Percentiles rank a stretch among this genome's conserved stretches.
Evolutionary conservation across 2,329 filamentous ascomycete genomes (phyloP).

Genomic region (Sclerotinia borealis): DNA sequence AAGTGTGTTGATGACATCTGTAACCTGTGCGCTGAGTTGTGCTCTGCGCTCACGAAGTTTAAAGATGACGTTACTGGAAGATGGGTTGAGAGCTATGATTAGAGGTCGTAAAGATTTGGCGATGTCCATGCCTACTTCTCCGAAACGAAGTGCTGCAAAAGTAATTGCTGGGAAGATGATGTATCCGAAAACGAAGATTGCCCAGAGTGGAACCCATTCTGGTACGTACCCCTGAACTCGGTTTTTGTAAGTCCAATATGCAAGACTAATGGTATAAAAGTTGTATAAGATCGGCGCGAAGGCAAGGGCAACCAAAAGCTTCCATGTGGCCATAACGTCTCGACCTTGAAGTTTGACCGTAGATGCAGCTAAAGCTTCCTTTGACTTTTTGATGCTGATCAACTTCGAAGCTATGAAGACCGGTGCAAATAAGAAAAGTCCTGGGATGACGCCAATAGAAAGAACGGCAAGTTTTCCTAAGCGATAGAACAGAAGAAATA

Average conservation of each 20-base stretch:
- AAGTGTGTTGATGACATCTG: slow-evolving; percentile 87
- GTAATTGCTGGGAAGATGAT: slow-evolving; percentile 82
- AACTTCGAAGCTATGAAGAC: slow-evolving; percentile 79
- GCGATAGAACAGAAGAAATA: slow-evolving; percentile 73
- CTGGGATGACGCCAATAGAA: slow-evolving; percentile 74
- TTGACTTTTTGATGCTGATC: slow-evolving; percentile 67
- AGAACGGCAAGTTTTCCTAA: slow-evolving; percentile 70
- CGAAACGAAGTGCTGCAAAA: slow-evolving; percentile 88
- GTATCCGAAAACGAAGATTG: slow-evolving; percentile 68
- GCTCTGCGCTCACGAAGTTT: slow-evolving; percentile 68
- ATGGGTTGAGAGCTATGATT: slow-evolving; percentile 76
- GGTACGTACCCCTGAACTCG: slow-evolving; percentile 78
- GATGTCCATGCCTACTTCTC: slow-evolving; percentile 98
- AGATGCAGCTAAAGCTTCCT: slow-evolving; percentile 75
- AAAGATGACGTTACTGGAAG: slow-evolving; percentile 76
- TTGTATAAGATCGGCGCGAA: slow-evolving; percentile 78
- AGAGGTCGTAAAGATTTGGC: slow-evolving; percentile 89
- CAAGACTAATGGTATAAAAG: slow-evolving; percentile 69
- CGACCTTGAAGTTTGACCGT: slow-evolving; percentile 82
- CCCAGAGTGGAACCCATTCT: slow-evolving; percentile 71
- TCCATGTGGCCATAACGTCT: slow-evolving; percentile 92
- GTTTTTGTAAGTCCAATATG: slow-evolving; percentile 73
- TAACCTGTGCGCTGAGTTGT: slow-evolving; percentile 74
- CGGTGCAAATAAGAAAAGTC: slow-evolving; percentile 77
- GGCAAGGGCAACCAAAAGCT: slow-evolving; percentile 72